phyloP scores from a whole-genome alignment of 2,329 filamentous ascomycete genomes.

The Aciculosporium take region DNA sequence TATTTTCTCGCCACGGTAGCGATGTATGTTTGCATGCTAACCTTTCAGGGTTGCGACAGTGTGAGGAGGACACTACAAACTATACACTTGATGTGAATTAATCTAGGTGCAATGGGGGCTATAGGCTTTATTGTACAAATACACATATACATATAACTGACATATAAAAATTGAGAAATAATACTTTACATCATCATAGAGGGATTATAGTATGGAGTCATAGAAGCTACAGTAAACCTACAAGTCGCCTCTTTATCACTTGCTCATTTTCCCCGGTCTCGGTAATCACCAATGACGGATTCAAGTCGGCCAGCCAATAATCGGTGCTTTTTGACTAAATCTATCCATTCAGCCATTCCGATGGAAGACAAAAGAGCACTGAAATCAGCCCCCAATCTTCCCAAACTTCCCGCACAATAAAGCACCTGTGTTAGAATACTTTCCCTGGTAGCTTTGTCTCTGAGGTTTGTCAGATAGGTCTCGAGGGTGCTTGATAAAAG shows the following conservation, averaged over 20 bases:
- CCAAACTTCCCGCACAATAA: conserved; percentile 84
- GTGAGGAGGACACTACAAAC: no score
- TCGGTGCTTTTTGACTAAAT: conserved; percentile 76
- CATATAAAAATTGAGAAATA: no score
- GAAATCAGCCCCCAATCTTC: conserved; percentile 83
- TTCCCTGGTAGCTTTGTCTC: conserved; percentile 66
- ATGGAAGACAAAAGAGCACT: conserved; percentile 60
- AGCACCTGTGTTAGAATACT: conserved; percentile 84
- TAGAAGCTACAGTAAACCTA: no score
- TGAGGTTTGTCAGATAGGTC: conserved; percentile 66
- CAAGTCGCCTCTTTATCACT: no score
- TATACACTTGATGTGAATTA: no score
- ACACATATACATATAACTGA: no score
- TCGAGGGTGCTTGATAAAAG: conserved; percentile 66
- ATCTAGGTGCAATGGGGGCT: no score
- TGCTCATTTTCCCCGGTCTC: conserved; percentile 15
- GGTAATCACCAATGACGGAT: conserved; percentile 44
- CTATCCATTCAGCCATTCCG: conserved; percentile 62
- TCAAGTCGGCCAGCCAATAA: conserved; percentile 69
- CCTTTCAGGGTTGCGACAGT: no score
- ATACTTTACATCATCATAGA: no score
- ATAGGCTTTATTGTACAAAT: no score
- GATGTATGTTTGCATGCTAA: no score
- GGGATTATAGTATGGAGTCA: no score
- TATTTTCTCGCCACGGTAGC: not conserved